A percentile compares a stretch with the other conserved stretches of the same genome.
Conservation (phyloP, 305 asterid species). For the Plantago coronopus region DNA sequence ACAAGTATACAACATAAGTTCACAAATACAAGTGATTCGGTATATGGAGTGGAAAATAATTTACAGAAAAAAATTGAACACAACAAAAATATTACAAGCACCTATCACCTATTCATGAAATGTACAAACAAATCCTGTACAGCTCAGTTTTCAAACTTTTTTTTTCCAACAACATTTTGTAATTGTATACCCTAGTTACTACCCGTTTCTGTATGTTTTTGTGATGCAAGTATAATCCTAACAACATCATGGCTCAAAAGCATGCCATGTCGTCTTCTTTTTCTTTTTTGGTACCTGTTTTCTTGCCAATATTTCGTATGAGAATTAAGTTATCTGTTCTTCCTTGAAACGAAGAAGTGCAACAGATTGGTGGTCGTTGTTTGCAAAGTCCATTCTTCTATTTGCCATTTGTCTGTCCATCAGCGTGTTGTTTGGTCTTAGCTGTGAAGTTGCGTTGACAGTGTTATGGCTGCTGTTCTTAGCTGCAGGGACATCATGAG, state of each 20-base stretch:
- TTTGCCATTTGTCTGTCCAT: slow-evolving; percentile 27
- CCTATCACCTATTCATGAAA: slow-evolving; percentile 20
- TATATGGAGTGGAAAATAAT: slow-evolving; percentile 21
- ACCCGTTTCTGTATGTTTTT: slow-evolving; percentile 16
- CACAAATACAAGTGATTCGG: slow-evolving; percentile 23
- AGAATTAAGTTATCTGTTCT: slow-evolving; percentile 50
- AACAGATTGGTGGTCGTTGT: slow-evolving; percentile 47
- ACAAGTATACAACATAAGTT: slow-evolving; percentile 18
- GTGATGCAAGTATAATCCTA: slow-evolving; percentile 16
- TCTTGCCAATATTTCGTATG: slow-evolving; percentile 1
- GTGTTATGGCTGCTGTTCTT: slow-evolving; percentile 61
- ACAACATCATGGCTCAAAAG: slow-evolving; percentile 26
- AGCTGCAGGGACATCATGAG: slow-evolving; percentile 77
- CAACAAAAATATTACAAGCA: slow-evolving; percentile 24
- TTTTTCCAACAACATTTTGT: slow-evolving; percentile 13
- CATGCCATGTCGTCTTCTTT: slow-evolving; percentile 24
- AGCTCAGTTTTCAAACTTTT: slow-evolving; percentile 25
- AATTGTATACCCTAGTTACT: slow-evolving; percentile 32
- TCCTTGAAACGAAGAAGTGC: slow-evolving; percentile 65
- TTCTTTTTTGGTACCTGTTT: slow-evolving; percentile 1
- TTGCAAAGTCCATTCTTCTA: slow-evolving; percentile 36
- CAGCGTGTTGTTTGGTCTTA: slow-evolving; percentile 38
- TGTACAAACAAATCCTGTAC: slow-evolving; percentile 35
- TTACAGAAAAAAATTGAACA: slow-evolving; percentile 52
- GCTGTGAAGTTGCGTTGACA: slow-evolving; percentile 40